Conservation (phyloP, 768 basidiomycete species). For the Mycena venus region DNA sequence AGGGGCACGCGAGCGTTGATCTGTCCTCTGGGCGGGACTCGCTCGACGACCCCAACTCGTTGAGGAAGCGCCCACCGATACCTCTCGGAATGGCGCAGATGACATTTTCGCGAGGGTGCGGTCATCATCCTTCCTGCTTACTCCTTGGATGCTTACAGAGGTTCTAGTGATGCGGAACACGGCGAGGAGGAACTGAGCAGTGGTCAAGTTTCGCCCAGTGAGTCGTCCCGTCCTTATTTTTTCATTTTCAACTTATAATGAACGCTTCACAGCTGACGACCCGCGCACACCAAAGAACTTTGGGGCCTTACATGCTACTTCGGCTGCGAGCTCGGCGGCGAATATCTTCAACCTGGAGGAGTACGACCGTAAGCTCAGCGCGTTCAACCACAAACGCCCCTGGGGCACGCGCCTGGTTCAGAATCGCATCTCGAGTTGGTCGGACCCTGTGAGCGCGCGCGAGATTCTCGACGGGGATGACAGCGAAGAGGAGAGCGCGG, state of each 20-base stretch:
- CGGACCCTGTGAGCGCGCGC: constrained; percentile 62
- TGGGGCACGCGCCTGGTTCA: constrained; percentile 49
- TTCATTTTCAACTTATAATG: background rate
- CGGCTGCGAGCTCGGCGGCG: constrained; percentile 45
- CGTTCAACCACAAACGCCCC: constrained; percentile 58
- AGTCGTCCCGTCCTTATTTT: background rate
- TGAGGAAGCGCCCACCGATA: constrained; percentile 19
- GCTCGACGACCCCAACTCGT: constrained; percentile 19
- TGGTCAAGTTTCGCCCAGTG: constrained; percentile 77
- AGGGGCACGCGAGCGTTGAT: constrained; percentile 24
- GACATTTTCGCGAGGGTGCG: constrained; percentile 20
- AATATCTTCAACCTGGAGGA: constrained; percentile 41
- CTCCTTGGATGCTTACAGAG: background rate
- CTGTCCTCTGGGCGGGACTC: constrained; percentile 28
- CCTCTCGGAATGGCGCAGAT: constrained; percentile 6
- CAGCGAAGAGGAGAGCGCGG: constrained; percentile 41
- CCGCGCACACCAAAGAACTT: constrained; percentile 33
- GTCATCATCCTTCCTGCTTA: background rate
- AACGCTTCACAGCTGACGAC: constrained; percentile 19
- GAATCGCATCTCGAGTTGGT: constrained; percentile 67
- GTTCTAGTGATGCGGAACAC: constrained; percentile 38
- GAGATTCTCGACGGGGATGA: constrained; percentile 47
- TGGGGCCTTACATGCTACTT: constrained; percentile 16
- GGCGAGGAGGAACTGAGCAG: constrained; percentile 84
- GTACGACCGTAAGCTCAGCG: constrained; percentile 51